Conservation (phyloP, 352 stramenopile species). For the Phytophthora meadii region DNA sequence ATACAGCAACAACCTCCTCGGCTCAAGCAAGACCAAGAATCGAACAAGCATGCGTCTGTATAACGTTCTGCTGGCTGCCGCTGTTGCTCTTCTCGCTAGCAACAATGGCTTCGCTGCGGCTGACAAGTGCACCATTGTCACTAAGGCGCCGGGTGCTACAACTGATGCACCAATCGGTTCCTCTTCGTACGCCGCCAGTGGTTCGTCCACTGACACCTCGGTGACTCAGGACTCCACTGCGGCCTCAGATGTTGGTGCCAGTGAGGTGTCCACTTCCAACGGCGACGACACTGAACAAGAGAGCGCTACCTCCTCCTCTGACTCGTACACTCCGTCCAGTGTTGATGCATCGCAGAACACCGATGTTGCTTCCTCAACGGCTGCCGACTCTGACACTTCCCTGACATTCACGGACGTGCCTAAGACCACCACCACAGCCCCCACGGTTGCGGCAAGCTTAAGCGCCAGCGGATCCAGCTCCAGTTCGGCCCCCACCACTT, state of each 20-base stretch:
- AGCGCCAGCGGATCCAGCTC: conserved; percentile 9
- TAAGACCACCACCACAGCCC: conserved; percentile 3
- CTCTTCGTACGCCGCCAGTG: conserved; percentile 6
- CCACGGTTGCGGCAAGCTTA: conserved; percentile 2
- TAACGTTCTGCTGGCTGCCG: conserved; percentile 9
- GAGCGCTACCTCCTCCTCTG: conserved; percentile 27
- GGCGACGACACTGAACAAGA: not conserved
- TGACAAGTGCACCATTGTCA: conserved; percentile 8
- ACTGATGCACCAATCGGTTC: not conserved
- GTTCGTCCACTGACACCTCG: not conserved
- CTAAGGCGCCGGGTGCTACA: not conserved
- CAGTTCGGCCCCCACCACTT: not conserved
- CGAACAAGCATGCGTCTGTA: conserved; percentile 12
- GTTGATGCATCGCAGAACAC: conserved; percentile 3
- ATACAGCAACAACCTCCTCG: conserved; percentile 3
- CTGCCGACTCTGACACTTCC: conserved; percentile 3
- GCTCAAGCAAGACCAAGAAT: conserved; percentile 10
- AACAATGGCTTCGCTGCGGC: conserved; percentile 9
- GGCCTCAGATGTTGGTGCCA: not conserved
- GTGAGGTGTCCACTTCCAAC: not conserved
- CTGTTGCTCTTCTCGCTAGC: conserved; percentile 7
- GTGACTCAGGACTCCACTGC: conserved; percentile 11
- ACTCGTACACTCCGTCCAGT: not conserved
- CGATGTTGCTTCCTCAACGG: conserved; percentile 10
- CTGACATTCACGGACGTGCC: not conserved